These are phyloP conservation scores for Neonectria neomacrospora DNA, from an alignment of 2,329 filamentous ascomycete species.

Conservation along the genomic window DNA sequence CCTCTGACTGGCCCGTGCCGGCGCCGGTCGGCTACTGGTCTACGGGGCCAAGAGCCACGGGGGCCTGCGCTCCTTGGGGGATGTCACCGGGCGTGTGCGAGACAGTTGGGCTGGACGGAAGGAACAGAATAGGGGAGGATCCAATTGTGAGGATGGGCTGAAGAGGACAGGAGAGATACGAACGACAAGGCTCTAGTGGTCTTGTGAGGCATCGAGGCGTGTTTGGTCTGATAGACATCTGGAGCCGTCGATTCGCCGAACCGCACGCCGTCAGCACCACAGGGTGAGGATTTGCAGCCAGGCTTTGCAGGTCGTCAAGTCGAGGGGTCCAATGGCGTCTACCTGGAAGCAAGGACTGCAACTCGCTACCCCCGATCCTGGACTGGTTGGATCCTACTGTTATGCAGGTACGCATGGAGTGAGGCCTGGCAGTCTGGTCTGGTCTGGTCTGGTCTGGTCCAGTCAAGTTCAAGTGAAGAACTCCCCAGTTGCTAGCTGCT, in stretches of 20 bases:
- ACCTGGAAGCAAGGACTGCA: constrained; percentile 5
- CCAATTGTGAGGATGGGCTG: constrained; percentile 2
- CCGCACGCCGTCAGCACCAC: constrained; percentile 8
- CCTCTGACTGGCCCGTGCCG: constrained; percentile 23
- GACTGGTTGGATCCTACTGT: constrained; percentile 7
- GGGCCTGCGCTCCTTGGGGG: constrained; percentile 12
- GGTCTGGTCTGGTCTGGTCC: background rate
- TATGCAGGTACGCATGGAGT: background rate
- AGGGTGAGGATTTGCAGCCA: constrained; percentile 1
- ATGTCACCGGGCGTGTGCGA: background rate
- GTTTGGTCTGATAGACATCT: constrained; percentile 14
- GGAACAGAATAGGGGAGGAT: constrained; percentile 5
- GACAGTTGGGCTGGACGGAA: constrained; percentile 3
- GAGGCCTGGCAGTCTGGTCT: constrained; percentile 7
- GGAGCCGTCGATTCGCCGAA: constrained; percentile 17
- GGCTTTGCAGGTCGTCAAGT: background rate
- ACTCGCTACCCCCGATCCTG: constrained; percentile 8
- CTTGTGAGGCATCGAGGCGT: constrained; percentile 7
- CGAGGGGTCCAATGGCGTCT: constrained; percentile 3
- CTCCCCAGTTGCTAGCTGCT: constrained; percentile 16
- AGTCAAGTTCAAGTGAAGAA: constrained; percentile 16
- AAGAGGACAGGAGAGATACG: constrained; percentile 4
- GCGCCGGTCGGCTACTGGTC: constrained; percentile 20
- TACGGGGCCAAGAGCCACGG: constrained; percentile 18
- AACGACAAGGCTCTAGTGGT: constrained; percentile 14